A percentile compares a stretch with the other conserved stretches of the same genome.
Conservation (phyloP, 2,329 filamentous ascomycete species). For the Graphilbum fragrans region DNA sequence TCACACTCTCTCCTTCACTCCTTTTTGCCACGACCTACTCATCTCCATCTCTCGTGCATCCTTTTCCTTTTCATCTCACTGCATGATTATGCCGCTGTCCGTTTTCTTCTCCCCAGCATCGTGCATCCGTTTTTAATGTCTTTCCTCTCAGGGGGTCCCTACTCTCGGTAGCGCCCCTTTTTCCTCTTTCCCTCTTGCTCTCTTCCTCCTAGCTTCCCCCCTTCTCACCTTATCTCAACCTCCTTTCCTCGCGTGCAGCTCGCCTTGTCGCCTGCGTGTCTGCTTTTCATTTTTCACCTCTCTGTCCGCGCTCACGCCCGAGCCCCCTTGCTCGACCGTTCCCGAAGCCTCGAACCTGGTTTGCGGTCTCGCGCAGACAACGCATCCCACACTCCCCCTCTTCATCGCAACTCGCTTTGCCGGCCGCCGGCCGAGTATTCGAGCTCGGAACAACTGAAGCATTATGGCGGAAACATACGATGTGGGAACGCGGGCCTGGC, state of each 20-base stretch:
- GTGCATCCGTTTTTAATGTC: constrained; percentile 6
- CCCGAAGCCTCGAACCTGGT: no score
- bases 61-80: background rate
- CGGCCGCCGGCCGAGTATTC: constrained; percentile 10
- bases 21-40: background rate
- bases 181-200: constrained; percentile 10
- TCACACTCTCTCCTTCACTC: background rate
- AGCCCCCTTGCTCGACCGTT: no score
- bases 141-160: constrained; percentile 9
- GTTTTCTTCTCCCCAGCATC: constrained; percentile 5
- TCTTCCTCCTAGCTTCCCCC: constrained; percentile 2
- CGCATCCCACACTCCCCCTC: background rate
- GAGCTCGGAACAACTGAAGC: constrained; percentile 10
- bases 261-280: no score
- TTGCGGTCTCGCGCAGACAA: no score
- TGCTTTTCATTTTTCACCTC: background rate
- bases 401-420: background rate
- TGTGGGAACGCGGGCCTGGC: constrained; percentile 95
- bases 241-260: background rate
- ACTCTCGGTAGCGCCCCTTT: constrained; percentile 10
- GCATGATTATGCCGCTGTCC: background rate
- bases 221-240: background rate
- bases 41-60: background rate
- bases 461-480: constrained; percentile 89
- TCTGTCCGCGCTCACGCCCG: background rate